A percentile compares a stretch with the other conserved stretches of the same genome.
Conservation (phyloP, 257 asterid species). For the Solanum neorickii region DNA sequence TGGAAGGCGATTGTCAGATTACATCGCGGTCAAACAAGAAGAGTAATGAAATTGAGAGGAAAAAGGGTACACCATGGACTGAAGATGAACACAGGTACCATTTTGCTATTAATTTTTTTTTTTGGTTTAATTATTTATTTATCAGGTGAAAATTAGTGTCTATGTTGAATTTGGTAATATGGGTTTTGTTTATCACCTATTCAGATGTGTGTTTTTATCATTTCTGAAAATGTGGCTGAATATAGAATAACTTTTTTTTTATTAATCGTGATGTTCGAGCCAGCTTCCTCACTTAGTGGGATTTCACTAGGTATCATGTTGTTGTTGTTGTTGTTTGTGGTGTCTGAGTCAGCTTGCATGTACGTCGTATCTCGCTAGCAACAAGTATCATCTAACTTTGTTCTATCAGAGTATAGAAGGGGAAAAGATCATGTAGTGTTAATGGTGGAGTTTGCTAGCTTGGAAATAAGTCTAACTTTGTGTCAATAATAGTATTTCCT, state of each 20-base stretch:
- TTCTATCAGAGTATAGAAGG: not conserved
- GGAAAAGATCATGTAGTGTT: not conserved
- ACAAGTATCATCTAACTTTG: not conserved
- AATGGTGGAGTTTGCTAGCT: not conserved
- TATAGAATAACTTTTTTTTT: not conserved
- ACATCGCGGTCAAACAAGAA: slow-evolving; percentile 41
- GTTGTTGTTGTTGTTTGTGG: not conserved
- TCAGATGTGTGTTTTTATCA: not conserved
- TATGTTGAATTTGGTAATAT: not conserved
- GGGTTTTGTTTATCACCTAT: not conserved
- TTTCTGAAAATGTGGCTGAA: not conserved
- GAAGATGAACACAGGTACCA: slow-evolving; percentile 67
- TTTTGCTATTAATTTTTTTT: not conserved
- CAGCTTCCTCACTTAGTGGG: not conserved
- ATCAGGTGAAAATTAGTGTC: not conserved
- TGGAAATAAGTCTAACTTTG: not conserved
- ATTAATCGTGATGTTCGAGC: not conserved
- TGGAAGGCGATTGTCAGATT: slow-evolving; percentile 23
- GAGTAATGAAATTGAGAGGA: slow-evolving; percentile 41
- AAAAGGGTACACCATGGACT: slow-evolving; percentile 75
- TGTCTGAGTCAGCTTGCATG: not conserved
- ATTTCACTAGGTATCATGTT: not conserved
- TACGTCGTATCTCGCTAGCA: not conserved
- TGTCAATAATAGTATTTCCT: not conserved
- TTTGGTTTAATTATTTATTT: not conserved